Base-by-base conservation (phyloP, 345 rosid genomes). In the Dipteronia dyeriana region DNA sequence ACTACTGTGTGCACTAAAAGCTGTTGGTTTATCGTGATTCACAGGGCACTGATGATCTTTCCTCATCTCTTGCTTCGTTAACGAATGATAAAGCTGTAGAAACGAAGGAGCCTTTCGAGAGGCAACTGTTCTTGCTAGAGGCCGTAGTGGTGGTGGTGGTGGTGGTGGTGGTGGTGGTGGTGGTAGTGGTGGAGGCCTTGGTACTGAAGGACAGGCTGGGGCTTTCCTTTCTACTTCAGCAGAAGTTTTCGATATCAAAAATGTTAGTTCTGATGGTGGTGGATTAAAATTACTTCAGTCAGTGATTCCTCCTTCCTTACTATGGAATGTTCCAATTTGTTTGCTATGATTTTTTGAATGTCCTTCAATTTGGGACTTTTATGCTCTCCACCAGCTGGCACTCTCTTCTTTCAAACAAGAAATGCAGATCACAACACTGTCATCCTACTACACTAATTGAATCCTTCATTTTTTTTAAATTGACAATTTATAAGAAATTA, bases 301-400 rank as follows among this genome's bases (percentile, higher is more conserved):
- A 77, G 70, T 79, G 41, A 59, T 79, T 47, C 80, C 63, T 86
- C 96, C 72, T 82, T 89, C 67, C 66, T 87, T 69, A 65, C 80
- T 75, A 78, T 82, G 23, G 92, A 80, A 20, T 82, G 84, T 79
- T 90, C 93, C 70, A 92, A 81, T 85, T 92, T 89, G 84, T 81
- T 85, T 67, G 93, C 91, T 16, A 91, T 89, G 75, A 88, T 80
- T 66, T 81, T 89, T 85, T 94, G 98, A 41, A 94, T 87, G 85
- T 92, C 93, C 85, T 88, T 89, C 63, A 91, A 94, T 75, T 86
- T 88, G 4, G 84, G 85, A 78, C 84, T 87, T 76, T 76, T 83
- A 71, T 80, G 73, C 65, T 87, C 90, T 80, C 79, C 85, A 73
- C 78, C 85, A 68, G 31, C 77, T 71, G 90, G 60, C 78, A 88